Evolutionary conservation across 768 basidiomycete species (phyloP), one percentile per base, ranked within the genome.

Genomic region (Serendipita indica): DNA sequence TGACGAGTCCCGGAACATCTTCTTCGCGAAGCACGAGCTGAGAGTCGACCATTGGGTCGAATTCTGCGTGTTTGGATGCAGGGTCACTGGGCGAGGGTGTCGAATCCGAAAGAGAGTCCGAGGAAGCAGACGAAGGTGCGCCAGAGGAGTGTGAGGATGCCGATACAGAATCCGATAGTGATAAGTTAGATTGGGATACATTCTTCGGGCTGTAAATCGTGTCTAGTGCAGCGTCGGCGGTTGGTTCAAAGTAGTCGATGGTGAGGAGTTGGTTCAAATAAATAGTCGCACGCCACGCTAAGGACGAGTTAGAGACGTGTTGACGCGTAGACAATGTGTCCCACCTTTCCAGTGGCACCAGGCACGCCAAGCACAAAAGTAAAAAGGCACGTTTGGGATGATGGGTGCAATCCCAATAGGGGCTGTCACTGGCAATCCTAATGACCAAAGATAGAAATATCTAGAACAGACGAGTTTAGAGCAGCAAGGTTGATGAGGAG

Each of bases 301-400:
- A 2, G 46, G 3, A 32, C 13, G 59, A 12, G 45, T 16, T 10
- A 39, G 1, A 58, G 39, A n/a, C n/a, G n/a, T n/a, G n/a, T n/a
- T n/a, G 33, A 57, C n/a, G 32, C n/a, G n/a, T 43, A 25, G 39
- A 60, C 14, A 27, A 1, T n/a, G 22, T 13, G 3, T 30, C 39
- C 3, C 32, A 60, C 57, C 63, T 43, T 46, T 46, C 57, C 61
- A 63, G 27, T 62, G 61, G 32, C 14, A 25, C 57, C 61, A 62
- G 4, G 61, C 60, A 20, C 62, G 20, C 63, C 63, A 63, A 1
- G 49, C 63, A 39, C 62, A 63, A 49, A 63, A 63, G 43, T 63
- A 63, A 41, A 63, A 63, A 3, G 63, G 63, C 20, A 63, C 56
- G 59, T 63, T 63, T 6, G 63, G 63, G 3, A 64, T 58, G 25